Evolutionary conservation across 2,329 filamentous ascomycete genomes (phyloP).

Genomic region (Akanthomyces uredinophilus): DNA sequence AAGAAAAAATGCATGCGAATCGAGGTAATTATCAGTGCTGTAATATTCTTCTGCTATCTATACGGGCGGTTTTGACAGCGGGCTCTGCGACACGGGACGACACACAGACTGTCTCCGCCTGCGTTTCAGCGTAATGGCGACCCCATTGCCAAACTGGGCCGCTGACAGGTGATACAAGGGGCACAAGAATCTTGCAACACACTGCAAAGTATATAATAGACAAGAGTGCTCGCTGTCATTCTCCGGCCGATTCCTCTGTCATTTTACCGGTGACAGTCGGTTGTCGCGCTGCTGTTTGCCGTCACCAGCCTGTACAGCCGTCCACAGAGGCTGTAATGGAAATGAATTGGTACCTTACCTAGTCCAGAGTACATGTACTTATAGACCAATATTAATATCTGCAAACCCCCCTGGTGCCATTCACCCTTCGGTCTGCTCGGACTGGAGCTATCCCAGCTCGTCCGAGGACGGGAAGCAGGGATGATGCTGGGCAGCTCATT

Average conservation of each 20-base stretch:
- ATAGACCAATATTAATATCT: no score
- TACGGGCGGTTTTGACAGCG: neutral
- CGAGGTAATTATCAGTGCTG: conserved; percentile 11
- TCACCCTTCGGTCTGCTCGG: no score
- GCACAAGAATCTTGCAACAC: neutral
- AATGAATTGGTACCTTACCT: no score
- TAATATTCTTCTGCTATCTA: no score
- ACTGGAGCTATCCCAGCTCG: no score
- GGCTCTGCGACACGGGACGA: conserved; percentile 9
- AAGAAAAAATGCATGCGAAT: conserved; percentile 16
- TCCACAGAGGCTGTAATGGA: no score
- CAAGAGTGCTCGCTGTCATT: neutral
- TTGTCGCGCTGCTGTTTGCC: neutral
- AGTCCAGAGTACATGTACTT: no score
- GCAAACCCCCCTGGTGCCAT: no score
- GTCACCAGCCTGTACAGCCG: no score
- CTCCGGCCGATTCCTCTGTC: neutral
- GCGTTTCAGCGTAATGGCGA: conserved; percentile 4
- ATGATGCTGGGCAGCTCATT: no score
- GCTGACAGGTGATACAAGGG: neutral
- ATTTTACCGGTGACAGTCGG: neutral
- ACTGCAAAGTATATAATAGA: neutral
- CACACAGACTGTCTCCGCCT: conserved; percentile 12
- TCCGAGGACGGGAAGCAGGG: no score
- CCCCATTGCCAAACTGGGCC: neutral